phyloP scores from a whole-genome alignment of 2,329 filamentous ascomycete genomes.

The Claviceps humidiphila region DNA sequence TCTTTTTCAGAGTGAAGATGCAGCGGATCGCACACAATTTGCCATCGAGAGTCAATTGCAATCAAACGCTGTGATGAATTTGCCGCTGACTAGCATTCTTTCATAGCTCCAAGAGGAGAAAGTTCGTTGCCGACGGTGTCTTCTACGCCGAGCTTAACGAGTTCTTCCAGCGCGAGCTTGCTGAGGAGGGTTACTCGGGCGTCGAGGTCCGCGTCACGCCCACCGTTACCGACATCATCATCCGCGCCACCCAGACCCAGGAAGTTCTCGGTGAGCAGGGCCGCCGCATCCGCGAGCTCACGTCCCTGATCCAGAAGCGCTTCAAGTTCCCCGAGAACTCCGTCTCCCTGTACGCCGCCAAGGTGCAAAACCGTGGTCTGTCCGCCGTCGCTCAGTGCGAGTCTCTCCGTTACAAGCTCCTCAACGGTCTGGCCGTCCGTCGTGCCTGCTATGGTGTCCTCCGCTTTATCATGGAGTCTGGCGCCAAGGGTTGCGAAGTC shows the following conservation, averaged over 20 bases:
- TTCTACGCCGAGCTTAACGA: constrained; percentile 99
- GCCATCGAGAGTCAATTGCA: not conserved
- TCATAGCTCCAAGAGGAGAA: constrained; percentile 74
- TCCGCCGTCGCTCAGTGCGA: constrained; percentile 99
- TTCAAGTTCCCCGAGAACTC: constrained; percentile 99
- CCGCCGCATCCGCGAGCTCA: constrained; percentile 99
- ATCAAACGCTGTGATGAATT: not conserved
- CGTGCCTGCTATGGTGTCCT: constrained; percentile 99
- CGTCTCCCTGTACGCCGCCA: constrained; percentile 98
- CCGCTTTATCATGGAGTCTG: constrained; percentile 99
- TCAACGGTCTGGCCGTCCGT: constrained; percentile 97
- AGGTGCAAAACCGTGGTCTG: constrained; percentile 99
- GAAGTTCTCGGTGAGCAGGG: constrained; percentile 99
- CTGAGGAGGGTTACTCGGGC: constrained; percentile 99
- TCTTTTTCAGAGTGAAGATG: too few relatives aligned
- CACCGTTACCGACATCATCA: constrained; percentile 99
- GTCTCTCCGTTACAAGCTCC: constrained; percentile 99
- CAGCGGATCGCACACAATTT: not conserved
- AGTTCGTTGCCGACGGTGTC: constrained; percentile 95
- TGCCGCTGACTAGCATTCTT: constrained; percentile 3
- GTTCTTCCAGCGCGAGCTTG: constrained; percentile 99
- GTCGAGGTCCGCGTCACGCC: constrained; percentile 99
- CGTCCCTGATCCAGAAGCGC: constrained; percentile 99
- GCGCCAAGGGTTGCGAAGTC: constrained; percentile 99
- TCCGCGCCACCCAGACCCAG: constrained; percentile 99